A percentile compares a stretch with the other conserved stretches of the same genome.
Conservation (phyloP, 805 yeast species). For the Lipomyces anomalus region DNA sequence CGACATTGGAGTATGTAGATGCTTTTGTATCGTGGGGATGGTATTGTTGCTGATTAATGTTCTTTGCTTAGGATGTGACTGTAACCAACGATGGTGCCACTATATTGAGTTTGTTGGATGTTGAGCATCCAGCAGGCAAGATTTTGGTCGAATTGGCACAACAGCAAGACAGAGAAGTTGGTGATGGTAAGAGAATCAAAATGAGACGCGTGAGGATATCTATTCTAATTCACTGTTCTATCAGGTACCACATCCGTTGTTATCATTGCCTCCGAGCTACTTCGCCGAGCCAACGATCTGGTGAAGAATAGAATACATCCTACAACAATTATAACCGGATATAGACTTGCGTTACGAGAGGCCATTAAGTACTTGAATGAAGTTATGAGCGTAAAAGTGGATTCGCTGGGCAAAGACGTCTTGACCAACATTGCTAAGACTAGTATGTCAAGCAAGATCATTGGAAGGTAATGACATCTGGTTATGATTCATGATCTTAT, state of each 20-base stretch:
- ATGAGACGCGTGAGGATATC: background rate
- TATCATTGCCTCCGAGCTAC: constrained; percentile 85
- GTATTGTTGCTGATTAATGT: background rate
- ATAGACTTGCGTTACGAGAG: constrained; percentile 86
- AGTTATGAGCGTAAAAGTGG: constrained; percentile 75
- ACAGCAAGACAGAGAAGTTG: constrained; percentile 98
- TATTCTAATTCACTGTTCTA: background rate
- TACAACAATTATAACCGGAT: constrained; percentile 95
- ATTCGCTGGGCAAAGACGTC: constrained; percentile 71
- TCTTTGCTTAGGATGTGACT: constrained; percentile 60
- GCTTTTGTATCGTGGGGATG: background rate
- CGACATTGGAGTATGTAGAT: constrained; percentile 64
- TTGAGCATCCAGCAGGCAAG: constrained; percentile 98
- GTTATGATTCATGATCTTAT: background rate
- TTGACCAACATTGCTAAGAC: constrained; percentile 90
- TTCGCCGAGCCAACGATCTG: constrained; percentile 87
- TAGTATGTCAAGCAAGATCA: constrained; percentile 93
- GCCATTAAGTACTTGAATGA: constrained; percentile 82
- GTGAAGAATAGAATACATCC: constrained; percentile 95
- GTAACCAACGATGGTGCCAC: constrained; percentile 99
- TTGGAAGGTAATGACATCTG: constrained; percentile 45
- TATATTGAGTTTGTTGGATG: constrained; percentile 80
- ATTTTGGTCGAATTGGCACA: constrained; percentile 95
- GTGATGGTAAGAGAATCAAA: constrained; percentile 58
- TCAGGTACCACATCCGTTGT: constrained; percentile 82